These are phyloP conservation scores for Chlorella variabilis DNA, from an alignment of 163 green algal species.

Conservation along the genomic window DNA sequence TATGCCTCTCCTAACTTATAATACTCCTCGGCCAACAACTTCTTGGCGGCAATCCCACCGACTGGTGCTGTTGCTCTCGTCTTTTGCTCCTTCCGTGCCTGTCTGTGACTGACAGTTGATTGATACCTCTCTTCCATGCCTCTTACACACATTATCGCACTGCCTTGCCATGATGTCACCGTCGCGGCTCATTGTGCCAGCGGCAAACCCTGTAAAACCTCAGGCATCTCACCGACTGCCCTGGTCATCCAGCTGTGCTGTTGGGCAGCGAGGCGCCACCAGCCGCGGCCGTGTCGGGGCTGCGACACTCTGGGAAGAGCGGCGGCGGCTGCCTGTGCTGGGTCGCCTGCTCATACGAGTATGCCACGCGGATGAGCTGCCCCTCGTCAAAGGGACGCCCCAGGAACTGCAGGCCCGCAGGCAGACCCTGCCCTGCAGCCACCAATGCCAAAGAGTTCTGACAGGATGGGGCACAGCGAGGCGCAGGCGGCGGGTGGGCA, in stretches of 20 bases:
- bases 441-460: not conserved
- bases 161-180: too few relatives aligned
- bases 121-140: too few relatives aligned
- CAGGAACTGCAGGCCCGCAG: constrained; percentile 45
- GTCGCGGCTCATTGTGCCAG: too few relatives aligned
- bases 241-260: not conserved
- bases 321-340: not conserved
- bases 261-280: not conserved
- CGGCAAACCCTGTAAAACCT: too few relatives aligned
- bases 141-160: too few relatives aligned
- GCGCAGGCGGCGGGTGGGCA: not conserved
- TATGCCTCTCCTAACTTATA: too few relatives aligned
- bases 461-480: not conserved
- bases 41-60: too few relatives aligned
- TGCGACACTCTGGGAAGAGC: constrained; percentile 35
- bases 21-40: too few relatives aligned
- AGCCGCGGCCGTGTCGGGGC: not conserved
- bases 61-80: too few relatives aligned
- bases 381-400: constrained; percentile 52
- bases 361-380: constrained; percentile 39
- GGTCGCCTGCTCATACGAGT: constrained; percentile 50
- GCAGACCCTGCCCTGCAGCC: constrained; percentile 26
- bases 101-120: too few relatives aligned
- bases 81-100: too few relatives aligned
- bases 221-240: not conserved